Conservation (phyloP, 306 rosid species). For the Pueraria montana region DNA sequence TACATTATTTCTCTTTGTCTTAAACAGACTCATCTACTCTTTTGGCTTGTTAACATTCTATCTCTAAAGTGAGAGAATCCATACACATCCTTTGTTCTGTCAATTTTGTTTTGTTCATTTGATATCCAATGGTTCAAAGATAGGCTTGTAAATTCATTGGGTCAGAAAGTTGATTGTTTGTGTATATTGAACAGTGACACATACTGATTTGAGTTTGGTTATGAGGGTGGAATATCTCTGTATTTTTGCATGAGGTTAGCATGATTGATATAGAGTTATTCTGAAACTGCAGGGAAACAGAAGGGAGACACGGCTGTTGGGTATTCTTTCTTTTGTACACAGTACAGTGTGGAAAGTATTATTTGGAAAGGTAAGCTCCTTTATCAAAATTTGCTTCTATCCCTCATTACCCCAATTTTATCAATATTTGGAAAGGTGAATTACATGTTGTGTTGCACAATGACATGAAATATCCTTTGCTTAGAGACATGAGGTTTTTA, state of each 20-base stretch:
- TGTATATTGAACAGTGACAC: slow-evolving; percentile 10
- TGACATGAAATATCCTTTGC: slow-evolving; percentile 36
- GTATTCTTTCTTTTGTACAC: slow-evolving; percentile 95
- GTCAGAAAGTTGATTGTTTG: slow-evolving; percentile 4
- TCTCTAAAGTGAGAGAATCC: slow-evolving; percentile 20
- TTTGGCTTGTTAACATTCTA: background rate
- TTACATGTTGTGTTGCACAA: slow-evolving; percentile 6
- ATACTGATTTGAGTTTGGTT: slow-evolving; percentile 31
- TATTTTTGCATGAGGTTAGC: slow-evolving; percentile 25
- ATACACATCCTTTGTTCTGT: background rate
- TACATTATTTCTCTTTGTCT: background rate
- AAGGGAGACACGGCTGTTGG: slow-evolving; percentile 92
- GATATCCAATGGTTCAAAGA: background rate
- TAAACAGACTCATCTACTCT: background rate
- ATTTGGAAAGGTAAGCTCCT: slow-evolving; percentile 85
- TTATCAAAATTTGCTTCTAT: slow-evolving; percentile 7
- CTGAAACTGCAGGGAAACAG: slow-evolving; percentile 83
- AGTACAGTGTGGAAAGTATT: slow-evolving; percentile 98
- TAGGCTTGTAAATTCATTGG: background rate
- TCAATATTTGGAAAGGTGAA: slow-evolving; percentile 8
- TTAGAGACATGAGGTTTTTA: background rate
- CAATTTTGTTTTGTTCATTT: slow-evolving; percentile 1
- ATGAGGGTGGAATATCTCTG: slow-evolving; percentile 1
- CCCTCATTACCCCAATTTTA: background rate
- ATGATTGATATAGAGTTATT: slow-evolving; percentile 35